Base-by-base conservation (phyloP, 2,329 filamentous ascomycete genomes). In the Mariannaea elegans region DNA sequence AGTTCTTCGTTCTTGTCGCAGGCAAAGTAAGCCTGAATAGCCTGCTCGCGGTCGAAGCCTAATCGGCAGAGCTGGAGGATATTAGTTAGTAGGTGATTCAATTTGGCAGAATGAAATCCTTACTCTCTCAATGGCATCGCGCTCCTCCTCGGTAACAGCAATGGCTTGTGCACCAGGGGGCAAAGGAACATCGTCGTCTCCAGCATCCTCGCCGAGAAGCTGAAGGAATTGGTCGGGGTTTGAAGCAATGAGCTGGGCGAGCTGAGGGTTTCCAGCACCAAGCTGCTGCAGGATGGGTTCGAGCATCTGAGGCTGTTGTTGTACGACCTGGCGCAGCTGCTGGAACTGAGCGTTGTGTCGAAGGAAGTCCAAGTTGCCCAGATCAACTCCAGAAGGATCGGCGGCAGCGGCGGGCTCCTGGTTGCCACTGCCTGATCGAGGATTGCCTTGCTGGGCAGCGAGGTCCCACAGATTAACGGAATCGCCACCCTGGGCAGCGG, bases 1-100 rank as follows among this genome's bases (percentile, higher is more conserved):
- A 99, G 84, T 79, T 99, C 95, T 80, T 99, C 95, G 77, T 99
- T 98, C 86, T 98, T 99, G 79, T 99, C 95, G 78, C 95, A 99
- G 31, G 95, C 95, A 75, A 99, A 99, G 81, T 98, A 99, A 23
- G 95, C 95, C 80, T 99, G 94, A 68, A 98, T 97, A 50, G 95
- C 95, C 70, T 93, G 87, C 70, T 98, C 93, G 61, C 94, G 89
- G 71, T 94, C 89, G 76, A 99, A 99, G 32, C 95, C 95, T 42
- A 99, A 88, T 65, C 91, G 90, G 80, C 93, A 97, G 73, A 99
- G 84, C 92, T 97, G 65, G 13, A 31, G 10, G 12, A 38, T 57
- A 39, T 39, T 38, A 49, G 59, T 62, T n/a, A 41, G 55, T 34
- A 42, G 47, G 21, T 6, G 8, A 16, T n/a, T 27, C 23, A 56